Evolutionary conservation across 148 eudicot genomes (phyloP).

Genomic region (Diospyros lotus): DNA sequence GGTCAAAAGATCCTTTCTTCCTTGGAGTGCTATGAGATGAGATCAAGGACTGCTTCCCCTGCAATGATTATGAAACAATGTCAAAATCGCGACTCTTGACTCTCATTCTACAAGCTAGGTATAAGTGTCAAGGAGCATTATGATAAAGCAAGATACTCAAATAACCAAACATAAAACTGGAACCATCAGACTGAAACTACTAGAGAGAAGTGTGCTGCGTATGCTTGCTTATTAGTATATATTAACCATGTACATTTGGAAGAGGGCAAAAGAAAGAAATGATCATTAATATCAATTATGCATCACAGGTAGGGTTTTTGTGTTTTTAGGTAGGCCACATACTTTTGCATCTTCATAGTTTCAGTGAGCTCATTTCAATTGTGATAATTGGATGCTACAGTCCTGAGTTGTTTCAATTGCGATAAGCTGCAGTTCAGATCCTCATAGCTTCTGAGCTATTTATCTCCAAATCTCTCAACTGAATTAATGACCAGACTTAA

Average conservation of each 20-base stretch:
- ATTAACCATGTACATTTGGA: neutral
- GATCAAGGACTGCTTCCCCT: constrained; percentile 83
- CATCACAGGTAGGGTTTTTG: too few relatives aligned
- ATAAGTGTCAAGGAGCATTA: neutral
- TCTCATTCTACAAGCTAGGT: neutral
- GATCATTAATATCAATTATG: too few relatives aligned
- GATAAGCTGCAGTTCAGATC: neutral
- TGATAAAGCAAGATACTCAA: neutral
- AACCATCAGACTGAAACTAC: neutral
- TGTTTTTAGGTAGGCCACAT: too few relatives aligned
- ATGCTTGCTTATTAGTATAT: neutral
- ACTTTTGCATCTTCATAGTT: too few relatives aligned
- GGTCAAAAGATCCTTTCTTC: neutral
- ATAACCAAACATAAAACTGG: neutral
- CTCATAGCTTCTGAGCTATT: neutral
- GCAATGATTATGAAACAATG: constrained; percentile 23
- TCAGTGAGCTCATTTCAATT: too few relatives aligned
- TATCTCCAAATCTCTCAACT: neutral
- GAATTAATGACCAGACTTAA: neutral
- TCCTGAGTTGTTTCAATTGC: neutral
- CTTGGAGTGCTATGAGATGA: constrained; percentile 28
- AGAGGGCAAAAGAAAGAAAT: neutral
- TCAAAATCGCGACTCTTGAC: neutral
- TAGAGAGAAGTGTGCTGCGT: neutral
- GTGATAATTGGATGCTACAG: too few relatives aligned